Evolutionary conservation across 495 filamentous ascomycete species (phyloP), one percentile per base, ranked within the genome.

Genomic region (Aspergillus mulundensis): DNA sequence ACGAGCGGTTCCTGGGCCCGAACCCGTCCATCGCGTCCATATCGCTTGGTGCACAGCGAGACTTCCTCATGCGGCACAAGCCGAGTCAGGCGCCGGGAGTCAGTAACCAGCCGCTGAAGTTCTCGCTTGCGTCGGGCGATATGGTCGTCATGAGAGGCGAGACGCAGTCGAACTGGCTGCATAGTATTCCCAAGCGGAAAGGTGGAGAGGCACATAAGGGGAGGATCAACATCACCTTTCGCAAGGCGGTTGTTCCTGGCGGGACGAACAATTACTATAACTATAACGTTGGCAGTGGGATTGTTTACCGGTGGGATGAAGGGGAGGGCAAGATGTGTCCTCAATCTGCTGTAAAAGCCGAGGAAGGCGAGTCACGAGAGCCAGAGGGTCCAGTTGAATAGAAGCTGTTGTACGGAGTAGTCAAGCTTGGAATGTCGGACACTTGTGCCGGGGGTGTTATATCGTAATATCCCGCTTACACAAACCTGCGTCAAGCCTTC

Each of bases 151-250:
- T 90, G 86, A 77, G 76, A 14, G 85, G 86, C 0, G 64, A 63
- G 46, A 90, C 87, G 20, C 88, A 92, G 63, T 61, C 77, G 24
- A 79, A 83, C 62, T 90, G 87, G 87, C 67, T 88, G 42, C 87
- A 90, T 66, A 83, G 81, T 50, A 81, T 90, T n/a, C 88, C 87
- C 0, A 91, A 91, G 72, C 72, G 86, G 21, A 77, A 81, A 39
- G 82, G 81, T 30, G 74, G 70, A 43, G 79, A 77, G 53, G 70
- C 72, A 11, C 75, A 79, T 28, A 73, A 66, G 20, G 88, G 86
- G 12, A 71, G 87, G 46, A 88, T 90, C 34, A 90, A 90, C 61
- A 88, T 90, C 59, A 91, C 88, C 3, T 87, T 90, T 62, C 71
- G 87, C 41, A 76, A 79, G 60, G 86, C 83, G 19, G 69, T 87